Evolutionary conservation across 352 stramenopile species (phyloP), one percentile per base, ranked within the genome.

Genomic region (Pythium utonaiense): DNA sequence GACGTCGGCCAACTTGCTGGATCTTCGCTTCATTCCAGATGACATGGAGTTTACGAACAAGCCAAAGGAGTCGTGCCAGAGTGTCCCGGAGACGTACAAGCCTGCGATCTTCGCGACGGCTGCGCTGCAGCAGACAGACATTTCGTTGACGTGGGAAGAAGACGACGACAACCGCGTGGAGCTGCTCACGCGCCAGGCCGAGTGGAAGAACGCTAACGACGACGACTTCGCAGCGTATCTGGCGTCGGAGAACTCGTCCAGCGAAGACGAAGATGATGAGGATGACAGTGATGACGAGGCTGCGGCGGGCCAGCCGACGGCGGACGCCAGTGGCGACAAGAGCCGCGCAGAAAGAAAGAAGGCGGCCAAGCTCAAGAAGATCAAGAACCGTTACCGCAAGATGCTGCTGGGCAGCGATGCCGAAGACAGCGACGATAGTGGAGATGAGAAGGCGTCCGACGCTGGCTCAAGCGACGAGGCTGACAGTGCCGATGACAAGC

Each of bases 71-170:
- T 84, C 77, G 27, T 90, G 81, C 30, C 62, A 84, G 49, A 71
- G 56, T 25, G 70, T 99, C n/a, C 91, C 96, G 0, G 88, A 96
- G 30, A 91, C 83, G 24, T 99, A 99, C 77, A 88, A 95, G 49
- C 95, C 96, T 12, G 86, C 96, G 8, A 91, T 98, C 48, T 99
- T 98, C 67, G 85, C 97, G 10, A 96, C 95, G 1, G 77, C 80
- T 45, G 95, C 95, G 19, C 75, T 99, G 42, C 87, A 96, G 67
- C 76, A 90, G 55, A 98, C 95, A 6, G 91, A 93, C 33, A 88
- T 99, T 19, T 83, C 96, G 65, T 94, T 97, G 48, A 98, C 93
- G 31, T 99, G 96, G 96, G 96, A 99, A 57, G 80, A 96, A 50
- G 94, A 96, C 56, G 96, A 98, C 63, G 75, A 86, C 10, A 80